A percentile compares a stretch with the other conserved stretches of the same genome.
Evolutionary conservation across 345 rosid species (phyloP).

Genomic region (Eucalyptus curtisii): DNA sequence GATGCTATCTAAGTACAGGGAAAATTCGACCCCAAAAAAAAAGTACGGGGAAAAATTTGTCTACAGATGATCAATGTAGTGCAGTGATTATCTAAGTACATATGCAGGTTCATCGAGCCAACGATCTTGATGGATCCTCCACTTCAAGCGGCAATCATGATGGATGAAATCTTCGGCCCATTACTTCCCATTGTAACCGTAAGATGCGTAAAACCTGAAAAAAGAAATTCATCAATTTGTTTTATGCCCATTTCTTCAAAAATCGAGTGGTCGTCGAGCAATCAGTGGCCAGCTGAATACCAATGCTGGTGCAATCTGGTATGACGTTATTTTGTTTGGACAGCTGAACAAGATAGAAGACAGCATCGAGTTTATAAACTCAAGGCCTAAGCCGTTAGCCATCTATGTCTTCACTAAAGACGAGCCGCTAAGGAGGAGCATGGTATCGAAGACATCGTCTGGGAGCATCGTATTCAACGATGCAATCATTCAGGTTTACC

Average conservation of each 20-base stretch:
- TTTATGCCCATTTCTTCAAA: background rate
- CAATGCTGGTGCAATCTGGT: background rate
- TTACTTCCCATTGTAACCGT: conserved; percentile 9
- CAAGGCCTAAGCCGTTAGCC: conserved; percentile 65
- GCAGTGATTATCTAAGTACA: background rate
- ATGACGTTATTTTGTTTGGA: background rate
- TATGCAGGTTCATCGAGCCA: conserved; percentile 7
- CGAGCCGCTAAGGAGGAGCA: conserved; percentile 12
- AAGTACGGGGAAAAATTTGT: background rate
- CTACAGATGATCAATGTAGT: background rate
- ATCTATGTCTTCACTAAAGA: conserved; percentile 71
- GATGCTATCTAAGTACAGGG: background rate
- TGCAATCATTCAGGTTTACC: conserved; percentile 38
- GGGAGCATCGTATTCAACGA: conserved; percentile 60
- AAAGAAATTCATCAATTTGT: background rate
- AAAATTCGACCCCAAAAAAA: background rate
- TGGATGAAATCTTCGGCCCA: conserved; percentile 10
- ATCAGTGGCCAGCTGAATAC: background rate
- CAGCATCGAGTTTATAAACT: conserved; percentile 35
- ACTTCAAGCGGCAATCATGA: conserved; percentile 1
- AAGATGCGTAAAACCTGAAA: background rate
- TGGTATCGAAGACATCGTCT: conserved; percentile 46
- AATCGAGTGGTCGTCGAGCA: background rate
- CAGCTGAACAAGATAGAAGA: conserved; percentile 78
- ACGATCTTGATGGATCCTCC: conserved; percentile 11